phyloP scores from a whole-genome alignment of 352 stramenopile species.

The Saprolegnia diclina region DNA sequence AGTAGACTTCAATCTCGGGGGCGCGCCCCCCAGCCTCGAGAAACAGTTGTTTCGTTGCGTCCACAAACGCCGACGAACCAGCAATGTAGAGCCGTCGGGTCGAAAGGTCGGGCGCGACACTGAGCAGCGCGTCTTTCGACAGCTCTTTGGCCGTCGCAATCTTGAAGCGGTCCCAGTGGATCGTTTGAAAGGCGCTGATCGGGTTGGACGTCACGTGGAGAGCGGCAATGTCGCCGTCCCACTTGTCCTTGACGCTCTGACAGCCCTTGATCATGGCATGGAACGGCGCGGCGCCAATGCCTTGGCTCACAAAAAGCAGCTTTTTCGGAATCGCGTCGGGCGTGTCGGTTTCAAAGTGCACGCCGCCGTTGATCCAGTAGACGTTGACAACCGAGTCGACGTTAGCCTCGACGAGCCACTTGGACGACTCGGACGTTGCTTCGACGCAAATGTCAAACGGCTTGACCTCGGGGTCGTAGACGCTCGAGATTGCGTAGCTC shows the following conservation, averaged over 20 bases:
- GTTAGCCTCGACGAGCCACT: neutral
- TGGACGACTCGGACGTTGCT: neutral
- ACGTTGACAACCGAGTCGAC: conserved; percentile 3
- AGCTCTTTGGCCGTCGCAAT: neutral
- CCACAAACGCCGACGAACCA: conserved; percentile 2
- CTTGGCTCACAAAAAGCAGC: conserved; percentile 12
- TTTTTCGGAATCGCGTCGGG: conserved; percentile 9
- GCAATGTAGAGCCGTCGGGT: neutral
- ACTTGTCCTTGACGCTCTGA: neutral
- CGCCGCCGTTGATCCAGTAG: conserved; percentile 7
- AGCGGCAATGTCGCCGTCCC: neutral
- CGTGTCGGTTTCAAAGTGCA: conserved; percentile 14
- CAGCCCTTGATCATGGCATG: conserved; percentile 8
- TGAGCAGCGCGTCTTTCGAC: neutral
- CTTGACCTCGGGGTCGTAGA: neutral
- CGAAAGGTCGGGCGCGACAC: neutral
- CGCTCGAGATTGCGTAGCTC: neutral
- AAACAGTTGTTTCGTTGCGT: neutral
- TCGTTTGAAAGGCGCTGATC: neutral
- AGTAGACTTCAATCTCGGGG: conserved; percentile 9
- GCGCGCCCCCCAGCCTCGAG: neutral
- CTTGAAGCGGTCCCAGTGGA: neutral
- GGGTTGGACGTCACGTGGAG: neutral
- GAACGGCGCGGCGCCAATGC: conserved; percentile 7
- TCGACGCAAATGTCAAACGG: conserved; percentile 7